Base-by-base conservation (phyloP, 495 filamentous ascomycete genomes). In the Penicillium diatomitis region DNA sequence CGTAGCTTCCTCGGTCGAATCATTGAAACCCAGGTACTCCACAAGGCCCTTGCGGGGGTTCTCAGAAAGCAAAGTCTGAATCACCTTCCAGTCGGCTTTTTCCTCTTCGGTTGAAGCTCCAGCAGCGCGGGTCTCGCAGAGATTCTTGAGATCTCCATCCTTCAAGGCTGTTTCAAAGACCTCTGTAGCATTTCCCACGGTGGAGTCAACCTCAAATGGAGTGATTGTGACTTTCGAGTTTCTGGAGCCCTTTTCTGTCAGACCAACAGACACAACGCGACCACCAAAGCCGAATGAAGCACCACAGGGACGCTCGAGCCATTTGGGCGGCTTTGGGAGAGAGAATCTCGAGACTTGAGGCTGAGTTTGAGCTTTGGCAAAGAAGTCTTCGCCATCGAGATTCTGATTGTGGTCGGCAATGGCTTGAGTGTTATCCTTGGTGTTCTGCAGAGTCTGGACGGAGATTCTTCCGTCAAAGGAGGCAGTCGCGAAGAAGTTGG, bases 261-360 rank as follows among this genome's bases (percentile, higher is more conserved):
- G 74, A 45, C 77, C 78, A 54, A 97, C 84, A 41, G 80, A 87
- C 20, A 96, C 79, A 1, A 99, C 73, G 68, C 95, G 92, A 32
- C 92, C 92, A 44, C 92, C 92, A 65, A 96, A 99, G 4, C 90
- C 92, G 68, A 99, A 99, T 0, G 90, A 87, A 20, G 84, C 91
- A 52, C 87, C 85, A 46, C 83, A 82, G 6, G 94, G 90, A 33
- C 84, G 76, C 66, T 95, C 83, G 12, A 95, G 69, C 92, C 92
- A 99, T 53, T 83, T 88, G 5, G 92, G 92, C 4, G 92, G 81
- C 58, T 92, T 87, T 11, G 81, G 70, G 29, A 99, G 75, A 6
- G 87, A 85, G 69, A 97, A 97, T 9, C 82, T 85, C 29, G 86
- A 84, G 32, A 86, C 88, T 65, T 96, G 91, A 8, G 88, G 85